Conservation (phyloP, 169 alveolate genomes). For the Cryptosporidium meleagridis region DNA sequence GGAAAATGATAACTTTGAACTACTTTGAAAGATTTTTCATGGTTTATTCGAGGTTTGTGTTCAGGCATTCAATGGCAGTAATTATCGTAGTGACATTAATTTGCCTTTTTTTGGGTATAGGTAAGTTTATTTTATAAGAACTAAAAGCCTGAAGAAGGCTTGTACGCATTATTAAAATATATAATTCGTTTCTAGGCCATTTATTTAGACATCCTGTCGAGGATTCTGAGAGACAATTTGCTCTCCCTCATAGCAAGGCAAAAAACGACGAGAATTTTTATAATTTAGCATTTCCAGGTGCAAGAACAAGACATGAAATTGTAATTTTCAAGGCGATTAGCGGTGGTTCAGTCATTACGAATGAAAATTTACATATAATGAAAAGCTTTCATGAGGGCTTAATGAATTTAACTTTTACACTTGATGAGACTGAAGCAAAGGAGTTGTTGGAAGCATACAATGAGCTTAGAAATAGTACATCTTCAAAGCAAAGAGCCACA, state of each 20-base stretch:
- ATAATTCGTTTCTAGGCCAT: constrained; percentile 34
- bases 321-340: constrained; percentile 48
- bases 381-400: constrained; percentile 68
- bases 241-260: constrained; percentile 68
- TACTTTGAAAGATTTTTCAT: constrained; percentile 68
- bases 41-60: constrained; percentile 73
- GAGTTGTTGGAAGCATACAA: constrained; percentile 64
- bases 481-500: constrained; percentile 65
- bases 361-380: constrained; percentile 51
- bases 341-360: constrained; percentile 57
- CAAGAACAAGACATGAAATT: constrained; percentile 66
- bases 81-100: constrained; percentile 32
- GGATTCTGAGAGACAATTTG: constrained; percentile 71
- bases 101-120: constrained; percentile 63
- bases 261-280: constrained; percentile 41
- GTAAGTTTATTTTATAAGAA: constrained; percentile 13
- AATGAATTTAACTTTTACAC: constrained; percentile 59
- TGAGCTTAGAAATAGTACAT: constrained; percentile 58
- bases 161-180: background rate
- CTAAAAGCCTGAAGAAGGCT: background rate
- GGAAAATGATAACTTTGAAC: constrained; percentile 59
- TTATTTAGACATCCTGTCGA: constrained; percentile 69
- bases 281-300: constrained; percentile 73
- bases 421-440: constrained; percentile 40
- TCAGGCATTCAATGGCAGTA: constrained; percentile 33